Evolutionary conservation across 768 basidiomycete genomes (phyloP).

Genomic region (Tricholomella constricta): DNA sequence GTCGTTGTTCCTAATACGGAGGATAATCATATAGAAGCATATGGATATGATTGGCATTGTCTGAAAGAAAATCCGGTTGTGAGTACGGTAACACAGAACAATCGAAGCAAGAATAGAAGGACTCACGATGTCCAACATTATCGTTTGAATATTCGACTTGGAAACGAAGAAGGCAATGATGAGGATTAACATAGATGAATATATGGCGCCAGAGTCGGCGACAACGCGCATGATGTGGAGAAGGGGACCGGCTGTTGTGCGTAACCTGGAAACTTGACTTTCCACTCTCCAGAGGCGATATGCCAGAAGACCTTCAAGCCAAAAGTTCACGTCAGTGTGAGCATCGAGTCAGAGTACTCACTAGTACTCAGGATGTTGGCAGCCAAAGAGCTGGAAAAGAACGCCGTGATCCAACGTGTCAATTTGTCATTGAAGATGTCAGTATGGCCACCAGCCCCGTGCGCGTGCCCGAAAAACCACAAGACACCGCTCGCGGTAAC

Average conservation of each 20-base stretch:
- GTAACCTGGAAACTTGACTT: background rate
- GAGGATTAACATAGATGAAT: background rate
- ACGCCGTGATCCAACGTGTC: background rate
- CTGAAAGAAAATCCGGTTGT: background rate
- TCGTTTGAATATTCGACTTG: background rate
- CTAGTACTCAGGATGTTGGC: conserved; percentile 1
- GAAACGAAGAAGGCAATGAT: background rate
- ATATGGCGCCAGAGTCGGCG: conserved; percentile 5
- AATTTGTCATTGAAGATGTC: background rate
- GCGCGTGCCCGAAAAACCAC: background rate
- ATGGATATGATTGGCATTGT: conserved; percentile 1
- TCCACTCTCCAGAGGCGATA: conserved; percentile 5
- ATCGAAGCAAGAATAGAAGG: background rate
- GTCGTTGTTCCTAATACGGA: background rate
- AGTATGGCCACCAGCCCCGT: background rate
- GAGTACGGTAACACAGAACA: background rate
- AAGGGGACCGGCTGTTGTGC: background rate
- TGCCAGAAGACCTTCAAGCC: conserved; percentile 5
- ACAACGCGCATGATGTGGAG: background rate
- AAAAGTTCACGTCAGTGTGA: background rate
- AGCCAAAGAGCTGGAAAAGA: conserved; percentile 2
- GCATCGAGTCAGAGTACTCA: background rate
- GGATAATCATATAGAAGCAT: conserved; percentile 7
- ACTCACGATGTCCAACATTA: background rate
- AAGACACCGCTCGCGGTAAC: background rate